A percentile compares a stretch with the other conserved stretches of the same genome.
Conservation (phyloP, 2,329 filamentous ascomycete genomes). For the Tricladium varicosporioides region DNA sequence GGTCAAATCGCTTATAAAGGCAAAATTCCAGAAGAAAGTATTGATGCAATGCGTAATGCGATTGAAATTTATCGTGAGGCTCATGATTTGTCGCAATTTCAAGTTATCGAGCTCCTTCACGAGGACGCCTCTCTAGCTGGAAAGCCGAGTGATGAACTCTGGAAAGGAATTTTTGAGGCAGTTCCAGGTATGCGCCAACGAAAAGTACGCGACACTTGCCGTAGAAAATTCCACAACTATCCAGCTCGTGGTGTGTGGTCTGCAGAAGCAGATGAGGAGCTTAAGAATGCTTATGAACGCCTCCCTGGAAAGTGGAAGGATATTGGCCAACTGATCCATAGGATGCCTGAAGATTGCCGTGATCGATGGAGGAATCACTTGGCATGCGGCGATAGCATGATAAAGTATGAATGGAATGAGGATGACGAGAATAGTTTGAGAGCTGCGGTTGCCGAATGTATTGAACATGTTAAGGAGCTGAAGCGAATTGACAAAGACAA, state of each 20-base stretch:
- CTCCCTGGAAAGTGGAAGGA: conserved; percentile 53
- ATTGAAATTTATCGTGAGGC: conserved; percentile 45
- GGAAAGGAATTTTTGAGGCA: conserved; percentile 46
- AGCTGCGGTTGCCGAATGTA: conserved; percentile 50
- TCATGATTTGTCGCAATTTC: conserved; percentile 40
- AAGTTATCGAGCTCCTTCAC: conserved; percentile 49
- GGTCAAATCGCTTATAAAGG: conserved; percentile 3
- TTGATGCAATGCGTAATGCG: conserved; percentile 13
- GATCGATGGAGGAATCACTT: conserved; percentile 71
- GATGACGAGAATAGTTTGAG: conserved; percentile 50
- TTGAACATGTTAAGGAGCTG: conserved; percentile 46
- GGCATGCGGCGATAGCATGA: conserved; percentile 51
- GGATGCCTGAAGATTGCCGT: conserved; percentile 63
- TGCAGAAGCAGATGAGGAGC: conserved; percentile 53
- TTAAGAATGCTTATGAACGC: conserved; percentile 47
- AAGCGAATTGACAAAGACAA: conserved; percentile 25
- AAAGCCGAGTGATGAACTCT: conserved; percentile 41
- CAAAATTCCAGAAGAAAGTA: conserved; percentile 4
- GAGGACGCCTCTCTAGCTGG: conserved; percentile 14
- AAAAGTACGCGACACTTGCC: conserved; percentile 54
- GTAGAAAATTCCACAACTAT: conserved; percentile 66
- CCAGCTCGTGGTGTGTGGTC: conserved; percentile 59
- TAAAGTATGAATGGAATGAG: conserved; percentile 56
- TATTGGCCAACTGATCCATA: conserved; percentile 61
- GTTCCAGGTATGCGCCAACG: conserved; percentile 51